Conservation (phyloP, 2,329 filamentous ascomycete genomes). For the Ascochyta fabae region DNA sequence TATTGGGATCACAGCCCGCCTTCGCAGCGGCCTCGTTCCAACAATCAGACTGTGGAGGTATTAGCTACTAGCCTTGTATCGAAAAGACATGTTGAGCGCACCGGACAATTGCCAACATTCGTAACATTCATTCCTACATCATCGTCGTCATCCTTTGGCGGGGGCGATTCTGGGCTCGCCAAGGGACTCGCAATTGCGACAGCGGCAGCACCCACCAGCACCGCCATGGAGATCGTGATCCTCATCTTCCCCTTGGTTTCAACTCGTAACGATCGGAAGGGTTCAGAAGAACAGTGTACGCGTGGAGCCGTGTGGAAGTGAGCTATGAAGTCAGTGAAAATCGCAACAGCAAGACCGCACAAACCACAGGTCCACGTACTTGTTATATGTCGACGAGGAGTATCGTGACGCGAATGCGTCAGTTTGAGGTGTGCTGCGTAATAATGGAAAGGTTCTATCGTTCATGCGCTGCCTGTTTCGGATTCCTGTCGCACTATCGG, state of each 20-base stretch:
- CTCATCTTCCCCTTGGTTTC: slow-evolving; percentile 21
- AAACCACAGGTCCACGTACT: neutral
- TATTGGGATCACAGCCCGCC: slow-evolving; percentile 41
- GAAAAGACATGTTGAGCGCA: slow-evolving; percentile 18
- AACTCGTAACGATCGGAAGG: slow-evolving; percentile 18
- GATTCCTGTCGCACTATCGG: slow-evolving; percentile 14
- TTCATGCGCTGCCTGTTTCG: slow-evolving; percentile 18
- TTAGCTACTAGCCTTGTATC: slow-evolving; percentile 3
- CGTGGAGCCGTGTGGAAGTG: slow-evolving; percentile 5
- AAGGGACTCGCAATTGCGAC: slow-evolving; percentile 32
- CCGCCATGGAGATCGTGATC: slow-evolving; percentile 20
- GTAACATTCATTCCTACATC: slow-evolving; percentile 21
- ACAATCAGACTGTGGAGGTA: slow-evolving; percentile 33
- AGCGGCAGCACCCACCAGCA: slow-evolving; percentile 20
- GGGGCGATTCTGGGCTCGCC: slow-evolving; percentile 1
- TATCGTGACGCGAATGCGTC: neutral
- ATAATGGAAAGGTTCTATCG: slow-evolving; percentile 6
- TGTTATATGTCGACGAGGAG: slow-evolving; percentile 9
- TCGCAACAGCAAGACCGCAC: slow-evolving; percentile 5
- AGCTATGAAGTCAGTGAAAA: slow-evolving; percentile 4
- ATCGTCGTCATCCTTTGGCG: slow-evolving; percentile 8
- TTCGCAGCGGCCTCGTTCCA: slow-evolving; percentile 41
- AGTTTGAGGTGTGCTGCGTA: slow-evolving; percentile 7
- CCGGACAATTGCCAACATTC: slow-evolving; percentile 34
- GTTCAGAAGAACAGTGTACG: slow-evolving; percentile 13